A percentile compares a stretch with the other conserved stretches of the same genome.
Conservation (phyloP, 2,329 filamentous ascomycete species). For the Clonostachys byssicola region DNA sequence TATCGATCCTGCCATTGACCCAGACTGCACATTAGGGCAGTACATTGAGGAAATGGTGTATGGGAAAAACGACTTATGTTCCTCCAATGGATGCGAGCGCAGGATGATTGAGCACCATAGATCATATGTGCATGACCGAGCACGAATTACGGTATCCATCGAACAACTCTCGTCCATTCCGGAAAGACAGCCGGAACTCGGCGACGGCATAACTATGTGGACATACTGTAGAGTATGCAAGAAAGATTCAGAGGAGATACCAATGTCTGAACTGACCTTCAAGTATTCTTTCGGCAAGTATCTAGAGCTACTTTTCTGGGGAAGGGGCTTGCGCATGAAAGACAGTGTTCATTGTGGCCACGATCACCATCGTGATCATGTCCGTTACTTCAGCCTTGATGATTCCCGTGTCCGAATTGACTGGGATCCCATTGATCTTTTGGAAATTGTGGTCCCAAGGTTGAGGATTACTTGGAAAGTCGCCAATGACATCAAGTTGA, state of each 20-base stretch:
- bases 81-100: conserved; percentile 79
- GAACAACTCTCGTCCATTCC: conserved; percentile 50
- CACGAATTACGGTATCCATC: conserved; percentile 86
- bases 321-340: conserved; percentile 71
- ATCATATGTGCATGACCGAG: conserved; percentile 95
- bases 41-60: conserved; percentile 90
- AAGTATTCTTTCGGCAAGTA: conserved; percentile 99
- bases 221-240: conserved; percentile 91
- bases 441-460: conserved; percentile 91
- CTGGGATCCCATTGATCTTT: conserved; percentile 86
- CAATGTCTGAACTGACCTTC: conserved; percentile 93
- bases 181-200: conserved; percentile 33
- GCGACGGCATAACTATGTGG: conserved; percentile 87
- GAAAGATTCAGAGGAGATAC: conserved; percentile 81
- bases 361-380: conserved; percentile 87
- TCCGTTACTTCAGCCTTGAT: conserved; percentile 86
- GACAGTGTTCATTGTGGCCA: conserved; percentile 74
- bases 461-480: conserved; percentile 96
- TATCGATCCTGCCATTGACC: conserved; percentile 64
- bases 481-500: conserved; percentile 84
- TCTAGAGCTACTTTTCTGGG: conserved; percentile 96
- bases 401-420: conserved; percentile 85
- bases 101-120: conserved; percentile 90
- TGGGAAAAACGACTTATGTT: conserved; percentile 72
- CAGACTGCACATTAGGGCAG: conserved; percentile 89